Conservation (phyloP, 1,284 basidiomycete species). For the Malassezia obtusa region DNA sequence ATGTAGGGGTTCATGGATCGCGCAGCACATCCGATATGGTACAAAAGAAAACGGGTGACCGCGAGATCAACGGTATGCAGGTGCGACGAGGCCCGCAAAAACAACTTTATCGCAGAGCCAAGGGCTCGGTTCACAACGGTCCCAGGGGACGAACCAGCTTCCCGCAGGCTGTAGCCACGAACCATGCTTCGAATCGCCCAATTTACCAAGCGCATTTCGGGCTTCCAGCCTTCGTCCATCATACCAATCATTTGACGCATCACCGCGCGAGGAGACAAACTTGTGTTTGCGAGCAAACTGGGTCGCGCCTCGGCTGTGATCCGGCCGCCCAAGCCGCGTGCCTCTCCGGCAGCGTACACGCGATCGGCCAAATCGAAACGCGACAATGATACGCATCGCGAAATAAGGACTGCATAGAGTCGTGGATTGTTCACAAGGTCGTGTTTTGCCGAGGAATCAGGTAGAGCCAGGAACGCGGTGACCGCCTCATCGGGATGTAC, state of each 20-base stretch:
- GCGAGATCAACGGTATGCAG: conserved; percentile 3
- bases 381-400: background rate
- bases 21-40: background rate
- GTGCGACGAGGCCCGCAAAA: background rate
- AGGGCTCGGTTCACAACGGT: background rate
- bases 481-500: background rate
- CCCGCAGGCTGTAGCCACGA: conserved; percentile 8
- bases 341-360: background rate
- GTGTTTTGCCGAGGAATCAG: background rate
- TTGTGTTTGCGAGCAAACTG: background rate
- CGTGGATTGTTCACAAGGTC: background rate
- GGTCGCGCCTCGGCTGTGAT: background rate
- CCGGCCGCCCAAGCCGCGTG: background rate
- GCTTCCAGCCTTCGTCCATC: conserved; percentile 13
- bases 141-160: background rate
- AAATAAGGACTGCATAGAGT: conserved; percentile 12
- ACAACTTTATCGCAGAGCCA: background rate
- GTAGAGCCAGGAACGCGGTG: background rate
- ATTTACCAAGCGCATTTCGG: background rate
- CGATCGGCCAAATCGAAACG: background rate
- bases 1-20: background rate
- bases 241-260: background rate
- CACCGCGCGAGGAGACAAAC: background rate
- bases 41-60: conserved; percentile 10
- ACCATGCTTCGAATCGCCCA: conserved; percentile 8